Base-by-base conservation (phyloP, 2,329 filamentous ascomycete genomes). In the Aureobasidium sp. region DNA sequence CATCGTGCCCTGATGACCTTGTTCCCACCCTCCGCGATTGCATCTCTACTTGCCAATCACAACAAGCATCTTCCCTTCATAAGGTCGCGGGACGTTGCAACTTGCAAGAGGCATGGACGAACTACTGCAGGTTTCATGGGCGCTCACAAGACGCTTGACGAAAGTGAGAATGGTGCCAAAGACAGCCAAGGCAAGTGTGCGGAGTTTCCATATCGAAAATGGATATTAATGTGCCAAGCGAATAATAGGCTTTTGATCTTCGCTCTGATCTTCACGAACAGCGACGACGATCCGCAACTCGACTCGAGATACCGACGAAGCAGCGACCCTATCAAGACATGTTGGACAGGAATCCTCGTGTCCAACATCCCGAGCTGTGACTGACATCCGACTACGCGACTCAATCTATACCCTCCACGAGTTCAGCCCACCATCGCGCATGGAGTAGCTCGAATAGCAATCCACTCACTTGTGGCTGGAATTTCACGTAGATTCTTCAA, bases 91-190 rank as follows among this genome's bases (percentile, higher is more conserved):
- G 29, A 57, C 55, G 55, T 58, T 58, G 56, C 5, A 56, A 56
- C 22, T 58, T 47, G 44, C n/a, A 56, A 56, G 37, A 56, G 37
- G 36, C 52, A 49, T 60, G 36, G 25, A 20, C n/a, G 44, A 60
- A 49, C 56, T 60, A 60, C 56, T 60, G 56, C 56, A 60, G 44
- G 44, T 41, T 60, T 49, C 44, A 60, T 14, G 55, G 29, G 42
- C 42, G 12, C n/a, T 25, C 29, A 34, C 20, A 27, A 58, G 8
- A 47, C 42, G 42, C 55, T 58, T 48, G 31, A 25, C 55, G 15
- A 17, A 58, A 58, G 55, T n/a, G 55, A 58, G 39, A 12, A 44
- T 57, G 53, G 53, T 22, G 15, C 39, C 17, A 45, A 57, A 22
- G 37, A 55, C 17, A 57, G 29, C 53, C 53, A 57, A 45, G 53